Base-by-base conservation (phyloP, 2,329 filamentous ascomycete species). In the Xylaria sp. region DNA sequence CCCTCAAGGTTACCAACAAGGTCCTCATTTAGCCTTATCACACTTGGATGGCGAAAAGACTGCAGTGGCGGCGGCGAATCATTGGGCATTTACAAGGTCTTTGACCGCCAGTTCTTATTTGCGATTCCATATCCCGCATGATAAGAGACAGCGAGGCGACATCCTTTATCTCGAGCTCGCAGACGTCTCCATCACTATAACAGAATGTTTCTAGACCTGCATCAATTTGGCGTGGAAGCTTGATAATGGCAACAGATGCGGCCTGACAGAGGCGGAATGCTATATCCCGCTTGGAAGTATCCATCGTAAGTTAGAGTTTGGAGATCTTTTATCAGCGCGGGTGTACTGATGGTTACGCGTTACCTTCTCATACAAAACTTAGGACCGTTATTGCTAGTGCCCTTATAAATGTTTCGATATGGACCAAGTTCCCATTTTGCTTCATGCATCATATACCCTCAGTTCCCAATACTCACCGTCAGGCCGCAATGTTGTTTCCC, bases 1-100 rank as follows among this genome's bases (percentile, higher is more conserved):
- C 64, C 66, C 58, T 67, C 69, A 66, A 63, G 66, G 69, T 69
- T 56, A 59, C 69, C 69, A 65, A 42, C 67, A 62, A 57, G 69
- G 69, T 71, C 44, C 69, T 67, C 69, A 54, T 42, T 13, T 44
- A 17, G 31, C 42, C 42, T 31, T 38, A 51, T 63, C 42, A 44
- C 44, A 31, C 20, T 20, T 11, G 28, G 20, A 49, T 44, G 44
- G 4, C 17, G 40, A 44, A 51, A 20, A 66, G 42, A 61, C 10
- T 1, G 40, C 20, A 40, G 7, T 38, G 13, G 10, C 6, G 31
- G 20, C 42, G 48, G 13, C 64, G 42, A 61, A 57, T 61, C 56
- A 57, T 36, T 60, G 11, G 42, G 58, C 7, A 53, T 40, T 31
- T 20, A 6, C 10, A 11, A 44, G 26, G 17, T 6, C 26, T 38